These are phyloP conservation scores for Sistotremastrum suecicum DNA, from an alignment of 768 basidiomycete species.

Conservation along the genomic window DNA sequence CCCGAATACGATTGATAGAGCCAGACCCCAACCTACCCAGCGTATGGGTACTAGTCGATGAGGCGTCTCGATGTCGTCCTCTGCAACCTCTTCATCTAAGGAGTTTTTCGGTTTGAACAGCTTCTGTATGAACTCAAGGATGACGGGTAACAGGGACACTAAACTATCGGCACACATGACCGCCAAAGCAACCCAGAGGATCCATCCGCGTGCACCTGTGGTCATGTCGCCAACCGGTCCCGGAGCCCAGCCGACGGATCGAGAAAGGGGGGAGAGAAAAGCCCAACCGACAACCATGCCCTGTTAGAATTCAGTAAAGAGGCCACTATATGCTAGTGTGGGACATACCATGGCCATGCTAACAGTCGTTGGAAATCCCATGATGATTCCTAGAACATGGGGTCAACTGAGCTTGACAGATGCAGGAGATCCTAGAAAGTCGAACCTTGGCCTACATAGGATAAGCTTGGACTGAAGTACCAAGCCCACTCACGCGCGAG, in stretches of 20 bases:
- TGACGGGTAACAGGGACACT: slow-evolving; percentile 70
- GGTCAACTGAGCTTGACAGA: slow-evolving; percentile 3
- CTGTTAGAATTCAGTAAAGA: slow-evolving; percentile 20
- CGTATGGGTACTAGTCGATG: slow-evolving; percentile 66
- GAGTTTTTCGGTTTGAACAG: slow-evolving; percentile 14
- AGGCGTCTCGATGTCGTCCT: slow-evolving; percentile 57
- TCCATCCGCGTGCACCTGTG: slow-evolving; percentile 86
- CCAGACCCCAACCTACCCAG: slow-evolving; percentile 67
- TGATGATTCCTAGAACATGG: slow-evolving; percentile 61
- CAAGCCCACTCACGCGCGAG: slow-evolving; percentile 84
- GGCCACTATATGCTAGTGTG: neutral
- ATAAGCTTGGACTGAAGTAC: slow-evolving; percentile 84
- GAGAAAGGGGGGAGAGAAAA: slow-evolving; percentile 78
- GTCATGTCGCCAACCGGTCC: slow-evolving; percentile 82
- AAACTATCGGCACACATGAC: slow-evolving; percentile 92
- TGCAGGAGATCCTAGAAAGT: slow-evolving; percentile 1
- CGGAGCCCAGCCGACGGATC: slow-evolving; percentile 79
- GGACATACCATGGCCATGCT: slow-evolving; percentile 75
- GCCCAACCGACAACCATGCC: slow-evolving; percentile 98
- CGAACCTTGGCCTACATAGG: slow-evolving; percentile 84
- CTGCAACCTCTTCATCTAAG: slow-evolving; percentile 34
- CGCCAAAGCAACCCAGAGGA: slow-evolving; percentile 90
- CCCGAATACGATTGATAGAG: slow-evolving; percentile 46
- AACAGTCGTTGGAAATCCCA: slow-evolving; percentile 90
- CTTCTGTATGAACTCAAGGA: slow-evolving; percentile 32